These are phyloP conservation scores for Begonia loranthoides DNA, from an alignment of 306 rosid species.

Conservation along the genomic window DNA sequence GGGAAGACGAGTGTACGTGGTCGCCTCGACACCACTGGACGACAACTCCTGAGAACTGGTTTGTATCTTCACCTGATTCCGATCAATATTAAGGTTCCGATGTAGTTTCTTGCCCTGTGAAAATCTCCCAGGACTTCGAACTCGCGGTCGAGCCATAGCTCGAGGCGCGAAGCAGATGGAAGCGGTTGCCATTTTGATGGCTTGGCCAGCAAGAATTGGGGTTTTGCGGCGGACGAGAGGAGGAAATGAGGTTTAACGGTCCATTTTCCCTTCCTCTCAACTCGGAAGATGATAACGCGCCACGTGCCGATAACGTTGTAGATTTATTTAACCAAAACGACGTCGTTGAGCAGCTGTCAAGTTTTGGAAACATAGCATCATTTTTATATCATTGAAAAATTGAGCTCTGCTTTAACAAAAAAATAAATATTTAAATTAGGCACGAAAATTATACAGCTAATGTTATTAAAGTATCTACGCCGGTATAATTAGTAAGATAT, in stretches of 20 bases:
- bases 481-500: no score
- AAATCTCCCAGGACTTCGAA: constrained; percentile 23
- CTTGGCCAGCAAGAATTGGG: no score
- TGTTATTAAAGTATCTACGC: no score
- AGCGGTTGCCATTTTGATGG: constrained; percentile 33
- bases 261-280: background rate
- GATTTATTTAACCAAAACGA: background rate
- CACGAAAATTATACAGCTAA: no score
- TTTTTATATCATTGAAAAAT: no score
- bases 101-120: constrained; percentile 15
- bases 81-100: constrained; percentile 14
- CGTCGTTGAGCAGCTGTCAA: no score
- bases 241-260: background rate
- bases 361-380: no score
- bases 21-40: constrained; percentile 56
- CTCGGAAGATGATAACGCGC: background rate
- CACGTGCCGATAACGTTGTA: constrained; percentile 4
- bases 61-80: constrained; percentile 9
- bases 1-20: constrained; percentile 76
- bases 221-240: background rate
- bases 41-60: constrained; percentile 18
- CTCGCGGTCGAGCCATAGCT: constrained; percentile 39
- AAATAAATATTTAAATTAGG: no score
- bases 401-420: no score
- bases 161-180: constrained; percentile 35